Evolutionary conservation across 2,329 filamentous ascomycete genomes (phyloP), one percentile per base, ranked within the genome.

Genomic region (Sphaceloma murrayae): DNA sequence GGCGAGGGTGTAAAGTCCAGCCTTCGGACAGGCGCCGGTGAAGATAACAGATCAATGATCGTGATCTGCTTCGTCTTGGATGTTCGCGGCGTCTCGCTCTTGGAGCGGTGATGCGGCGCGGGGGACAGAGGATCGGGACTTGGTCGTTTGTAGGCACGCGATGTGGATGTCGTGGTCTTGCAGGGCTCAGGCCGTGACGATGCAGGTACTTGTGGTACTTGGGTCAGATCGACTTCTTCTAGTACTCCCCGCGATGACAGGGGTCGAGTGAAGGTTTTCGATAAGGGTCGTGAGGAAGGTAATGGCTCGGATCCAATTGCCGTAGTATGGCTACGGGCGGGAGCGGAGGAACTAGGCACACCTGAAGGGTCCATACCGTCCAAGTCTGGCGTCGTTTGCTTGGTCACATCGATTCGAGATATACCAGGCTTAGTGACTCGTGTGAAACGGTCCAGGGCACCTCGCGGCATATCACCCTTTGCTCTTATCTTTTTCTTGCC

Each of bases 41-140:
- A 55, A 6, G 59, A 61, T 14, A 60, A 44, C 3, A 61, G 51
- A 30, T 54, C 50, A 26, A 62, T 52, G 16, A 59, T 46, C 9
- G 53, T 54, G 6, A 46, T 30, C 14, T 47, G 43, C 29, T 53
- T 46, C n/a, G 7, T 22, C 16, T 17, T 33, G 16, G 9, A 46
- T 32, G 46, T 16, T 26, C 18, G 38, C 36, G 36, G 46, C 30
- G 33, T 48, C 43, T 42, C 45, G 17, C 19, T 39, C 40, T 11
- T 42, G 16, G 34, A 49, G 39, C 17, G 33, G 31, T 30, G 29
- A 33, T 16, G 45, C 10, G 8, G 22, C 33, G 16, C 34, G 17
- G 18, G 17, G 4, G 14, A 27, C n/a, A 21, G n/a, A 13, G 22
- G 21, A 9, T 31, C 39, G 29, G 31, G 42, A 17, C 42, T 49